Evolutionary conservation across 2,329 filamentous ascomycete species (phyloP), one percentile per base, ranked within the genome.

Genomic region (Aspergillus hortae): DNA sequence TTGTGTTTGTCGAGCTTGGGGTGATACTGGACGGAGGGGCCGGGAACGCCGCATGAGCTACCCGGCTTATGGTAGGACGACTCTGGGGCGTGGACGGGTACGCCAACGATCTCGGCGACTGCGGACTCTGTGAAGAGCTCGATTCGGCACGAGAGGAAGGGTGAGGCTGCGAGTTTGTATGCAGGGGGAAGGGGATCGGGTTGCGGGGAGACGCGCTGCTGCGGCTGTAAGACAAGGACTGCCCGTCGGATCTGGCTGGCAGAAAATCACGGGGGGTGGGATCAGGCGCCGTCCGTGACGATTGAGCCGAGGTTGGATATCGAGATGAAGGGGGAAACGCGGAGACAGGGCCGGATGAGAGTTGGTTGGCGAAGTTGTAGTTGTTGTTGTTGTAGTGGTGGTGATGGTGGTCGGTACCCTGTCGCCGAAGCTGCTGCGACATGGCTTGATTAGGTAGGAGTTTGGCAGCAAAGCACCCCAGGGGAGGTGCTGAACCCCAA

Each of bases 211-310:
- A 42, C 42, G 54, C 46, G 52, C 49, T 46, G 41, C 53, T 51
- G 49, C 49, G 53, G 62, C 54, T 58, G 25, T 61, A 53, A 54
- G 56, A 62, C 49, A 58, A 53, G 46, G 55, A 46, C 52, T 59
- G 59, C 38, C 48, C 57, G 53, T 69, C 62, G 42, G 67, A 60
- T 56, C 64, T 64, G 49, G 65, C 55, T 48, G 56, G 59, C 56
- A 69, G 48, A 56, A 69, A 69, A 57, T 72, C 67, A 50, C 69
- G 64, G 47, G 69, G 64, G 48, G 70, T 69, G 32, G 71, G 57
- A 56, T 64, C 65, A 53, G 57, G 19, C 19, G 19, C 61, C 48
- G 54, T 57, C 30, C 49, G 45, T 48, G 59, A 47, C 17, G 59
- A 46, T 40, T 59, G 52, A 38, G 47, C 40, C 36, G 52, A 48